These are phyloP conservation scores for Colletotrichum spaethianum DNA, from an alignment of 2,329 filamentous ascomycete species.

Conservation along the genomic window DNA sequence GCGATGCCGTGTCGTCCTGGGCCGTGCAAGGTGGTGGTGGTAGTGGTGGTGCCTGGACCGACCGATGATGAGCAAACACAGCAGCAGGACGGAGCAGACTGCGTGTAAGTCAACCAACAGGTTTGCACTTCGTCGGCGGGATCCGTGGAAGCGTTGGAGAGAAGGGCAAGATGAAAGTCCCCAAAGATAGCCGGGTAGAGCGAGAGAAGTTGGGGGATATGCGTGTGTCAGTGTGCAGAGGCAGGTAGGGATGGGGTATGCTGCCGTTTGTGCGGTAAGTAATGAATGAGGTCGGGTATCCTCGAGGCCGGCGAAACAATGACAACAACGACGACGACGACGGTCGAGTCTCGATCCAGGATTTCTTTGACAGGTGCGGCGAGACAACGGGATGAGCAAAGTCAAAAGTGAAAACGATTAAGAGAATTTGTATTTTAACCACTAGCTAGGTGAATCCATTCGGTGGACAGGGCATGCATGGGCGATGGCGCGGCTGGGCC, in stretches of 20 bases:
- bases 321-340: not conserved
- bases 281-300: not conserved
- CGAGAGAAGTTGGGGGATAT: not conserved
- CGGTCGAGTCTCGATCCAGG: not conserved
- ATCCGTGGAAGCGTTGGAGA: not conserved
- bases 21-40: not conserved
- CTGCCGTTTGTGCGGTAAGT: not conserved
- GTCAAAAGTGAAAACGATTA: slow-evolving; percentile 7
- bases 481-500: slow-evolving; percentile 14
- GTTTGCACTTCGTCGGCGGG: not conserved
- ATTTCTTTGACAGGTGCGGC: slow-evolving; percentile 19
- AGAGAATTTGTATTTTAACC: slow-evolving; percentile 37
- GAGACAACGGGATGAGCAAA: slow-evolving; percentile 11
- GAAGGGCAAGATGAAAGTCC: not conserved
- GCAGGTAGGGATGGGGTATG: slow-evolving; percentile 6
- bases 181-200: not conserved
- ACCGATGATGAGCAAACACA: not conserved
- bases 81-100: not conserved
- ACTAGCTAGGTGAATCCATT: not conserved
- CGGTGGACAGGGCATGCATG: slow-evolving; percentile 37
- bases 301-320: not conserved
- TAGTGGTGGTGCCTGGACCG: not conserved
- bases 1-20: slow-evolving; percentile 19
- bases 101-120: slow-evolving; percentile 1
- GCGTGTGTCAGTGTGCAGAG: not conserved